A percentile compares a stretch with the other conserved stretches of the same genome.
phyloP scores from a whole-genome alignment of 2,329 filamentous ascomycete genomes.

The Nemania abortiva region DNA sequence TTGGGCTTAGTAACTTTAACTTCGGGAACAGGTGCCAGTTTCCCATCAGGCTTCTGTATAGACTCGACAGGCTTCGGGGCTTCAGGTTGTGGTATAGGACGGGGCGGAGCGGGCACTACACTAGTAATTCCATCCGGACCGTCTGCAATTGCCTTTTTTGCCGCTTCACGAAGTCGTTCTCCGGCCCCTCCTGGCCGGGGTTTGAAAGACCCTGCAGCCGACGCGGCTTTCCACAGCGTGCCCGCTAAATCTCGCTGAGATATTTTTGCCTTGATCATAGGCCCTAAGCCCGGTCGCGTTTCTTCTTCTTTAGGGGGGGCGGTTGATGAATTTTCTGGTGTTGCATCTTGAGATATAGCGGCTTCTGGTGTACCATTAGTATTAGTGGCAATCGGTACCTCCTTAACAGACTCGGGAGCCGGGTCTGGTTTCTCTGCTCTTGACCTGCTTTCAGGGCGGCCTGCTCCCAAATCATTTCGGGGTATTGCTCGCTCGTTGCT shows the following conservation, averaged over 20 bases:
- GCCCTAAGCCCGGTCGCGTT: constrained; percentile 80
- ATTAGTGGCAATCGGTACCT: constrained; percentile 29
- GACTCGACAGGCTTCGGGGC: constrained; percentile 50
- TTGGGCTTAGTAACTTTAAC: constrained; percentile 68
- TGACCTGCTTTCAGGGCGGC: constrained; percentile 51
- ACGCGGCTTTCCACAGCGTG: constrained; percentile 83
- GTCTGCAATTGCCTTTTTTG: constrained; percentile 67
- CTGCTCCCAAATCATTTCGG: constrained; percentile 58
- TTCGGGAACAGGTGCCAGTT: constrained; percentile 62
- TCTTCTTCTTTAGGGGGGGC: constrained; percentile 53
- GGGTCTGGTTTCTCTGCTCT: constrained; percentile 52
- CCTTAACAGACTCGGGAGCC: constrained; percentile 36
- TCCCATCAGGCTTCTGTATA: constrained; percentile 52
- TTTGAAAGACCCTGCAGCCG: constrained; percentile 79
- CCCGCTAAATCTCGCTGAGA: constrained; percentile 80
- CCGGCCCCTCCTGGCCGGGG: constrained; percentile 88
- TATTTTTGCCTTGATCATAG: constrained; percentile 88
- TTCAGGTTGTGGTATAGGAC: constrained; percentile 57
- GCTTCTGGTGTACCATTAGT: constrained; percentile 40
- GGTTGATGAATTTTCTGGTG: constrained; percentile 48
- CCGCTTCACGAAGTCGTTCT: constrained; percentile 76
- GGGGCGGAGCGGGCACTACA: constrained; percentile 83
- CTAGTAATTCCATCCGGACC: constrained; percentile 90
- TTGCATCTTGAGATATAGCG: constrained; percentile 44
- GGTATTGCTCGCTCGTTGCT: constrained; percentile 63